phyloP scores from a whole-genome alignment of 371 early-diverging fungal genomes.

The Actinomortierella wolfii region DNA sequence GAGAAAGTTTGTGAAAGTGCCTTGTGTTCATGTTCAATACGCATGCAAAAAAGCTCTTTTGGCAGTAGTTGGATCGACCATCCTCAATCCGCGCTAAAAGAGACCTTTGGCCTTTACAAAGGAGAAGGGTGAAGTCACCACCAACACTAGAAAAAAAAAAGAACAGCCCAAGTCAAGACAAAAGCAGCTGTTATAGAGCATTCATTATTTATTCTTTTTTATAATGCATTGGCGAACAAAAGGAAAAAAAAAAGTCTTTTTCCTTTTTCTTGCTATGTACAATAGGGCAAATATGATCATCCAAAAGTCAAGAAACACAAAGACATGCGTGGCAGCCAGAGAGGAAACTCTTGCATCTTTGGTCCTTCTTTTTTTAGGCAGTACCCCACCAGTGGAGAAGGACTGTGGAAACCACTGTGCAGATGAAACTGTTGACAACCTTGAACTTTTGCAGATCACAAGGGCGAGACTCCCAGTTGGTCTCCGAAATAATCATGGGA shows the following conservation, averaged over 20 bases:
- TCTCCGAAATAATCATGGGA: slow-evolving; percentile 26
- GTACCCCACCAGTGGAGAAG: slow-evolving; percentile 47
- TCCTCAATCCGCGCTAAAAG: too few relatives aligned
- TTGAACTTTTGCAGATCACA: slow-evolving; percentile 45
- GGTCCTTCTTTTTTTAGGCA: slow-evolving; percentile 13
- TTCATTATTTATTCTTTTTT: not conserved
- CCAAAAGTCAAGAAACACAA: too few relatives aligned
- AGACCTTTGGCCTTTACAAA: too few relatives aligned
- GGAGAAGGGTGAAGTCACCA: not conserved
- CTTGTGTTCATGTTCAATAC: too few relatives aligned
- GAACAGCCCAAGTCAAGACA: not conserved
- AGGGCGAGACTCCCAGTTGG: slow-evolving; percentile 44
- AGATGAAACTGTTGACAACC: slow-evolving; percentile 28
- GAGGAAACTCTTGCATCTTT: too few relatives aligned
- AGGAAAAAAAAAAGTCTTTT: not conserved
- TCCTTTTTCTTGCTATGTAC: not conserved
- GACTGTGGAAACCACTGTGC: slow-evolving; percentile 26
- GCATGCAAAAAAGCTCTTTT: too few relatives aligned
- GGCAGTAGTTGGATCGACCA: too few relatives aligned
- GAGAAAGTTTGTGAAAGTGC: too few relatives aligned
- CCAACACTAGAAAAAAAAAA: not conserved
- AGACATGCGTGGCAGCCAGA: too few relatives aligned
- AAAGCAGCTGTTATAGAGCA: too few relatives aligned
- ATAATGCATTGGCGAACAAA: too few relatives aligned
- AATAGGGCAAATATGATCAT: too few relatives aligned